Evolutionary conservation across 257 asterid genomes (phyloP), one percentile per base, ranked within the genome.

Genomic region (Solanum sejunctum): DNA sequence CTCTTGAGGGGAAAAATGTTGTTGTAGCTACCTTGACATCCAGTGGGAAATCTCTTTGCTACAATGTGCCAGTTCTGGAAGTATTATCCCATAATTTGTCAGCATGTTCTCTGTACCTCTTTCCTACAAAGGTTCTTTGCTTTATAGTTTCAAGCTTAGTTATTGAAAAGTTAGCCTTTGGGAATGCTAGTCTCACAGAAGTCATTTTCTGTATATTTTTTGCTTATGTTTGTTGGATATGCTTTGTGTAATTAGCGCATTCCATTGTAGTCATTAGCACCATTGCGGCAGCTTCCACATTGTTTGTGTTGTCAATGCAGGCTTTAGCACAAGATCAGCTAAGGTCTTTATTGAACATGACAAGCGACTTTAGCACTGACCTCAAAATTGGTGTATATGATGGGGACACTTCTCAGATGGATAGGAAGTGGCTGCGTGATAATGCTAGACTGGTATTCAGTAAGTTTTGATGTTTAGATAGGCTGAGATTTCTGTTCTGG

Each of bases 1-100:
- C 98, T 28, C 98, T 96, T 82, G 93, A 93, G 80, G 97, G 98
- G 72, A 92, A 96, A 88, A 91, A 93, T 91, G 99, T 95, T 72
- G 92, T 93, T 58, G 98, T 96, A 88, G 97, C 98, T 83, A 96
- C 98, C 88, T 91, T 93, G 98, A 96, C 99, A 83, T 95, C 98
- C 84, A 96, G 99, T 87, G 99, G 99, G 90, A 96, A 96, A 90
- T 96, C 99, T 83, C 99, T 96, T 86, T 96, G 99, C 90, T 96
- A 95, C 90, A 95, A 95, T 88, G 89, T 96, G 83, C 99, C 99
- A 56, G 97, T 96, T 90, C 75, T 96, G 91, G 98, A 96, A 93
- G 91, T 85, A 51, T 86, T 96, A 85, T 91, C 88, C 41, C 93
- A 86, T 13, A 88, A 93, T 88, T 91, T 91, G 58, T 89, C 86